Percentiles rank a stretch among this genome's conserved stretches.
Conservation (phyloP, 805 yeast genomes). For the Isabelozyma pseudorhagii region DNA sequence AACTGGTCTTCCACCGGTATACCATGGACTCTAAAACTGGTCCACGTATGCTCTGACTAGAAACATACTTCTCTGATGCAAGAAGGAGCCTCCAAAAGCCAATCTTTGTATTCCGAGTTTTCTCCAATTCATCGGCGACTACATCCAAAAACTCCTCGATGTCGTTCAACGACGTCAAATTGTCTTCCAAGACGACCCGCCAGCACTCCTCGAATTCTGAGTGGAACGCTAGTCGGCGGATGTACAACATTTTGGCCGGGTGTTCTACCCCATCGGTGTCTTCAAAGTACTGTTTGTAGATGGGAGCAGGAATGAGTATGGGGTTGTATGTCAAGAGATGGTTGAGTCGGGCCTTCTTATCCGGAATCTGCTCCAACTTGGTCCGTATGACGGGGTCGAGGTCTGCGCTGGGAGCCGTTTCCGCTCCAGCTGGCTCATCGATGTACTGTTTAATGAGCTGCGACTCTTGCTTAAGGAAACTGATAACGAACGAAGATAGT, state of each 20-base stretch:
- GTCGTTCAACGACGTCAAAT: slow-evolving; percentile 27
- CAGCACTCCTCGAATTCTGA: slow-evolving; percentile 27
- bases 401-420: background rate
- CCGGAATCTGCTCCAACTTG: background rate
- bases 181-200: slow-evolving; percentile 22
- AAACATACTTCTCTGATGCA: slow-evolving; percentile 11
- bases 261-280: slow-evolving; percentile 15
- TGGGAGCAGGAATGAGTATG: slow-evolving; percentile 23
- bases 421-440: background rate
- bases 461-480: slow-evolving; percentile 1
- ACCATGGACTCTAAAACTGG: slow-evolving; percentile 17
- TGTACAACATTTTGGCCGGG: slow-evolving; percentile 15
- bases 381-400: background rate
- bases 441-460: background rate
- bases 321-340: slow-evolving; percentile 20
- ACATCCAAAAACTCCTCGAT: slow-evolving; percentile 34
- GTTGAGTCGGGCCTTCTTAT: background rate
- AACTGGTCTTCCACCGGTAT: slow-evolving; percentile 8
- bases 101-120: slow-evolving; percentile 15
- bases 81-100: slow-evolving; percentile 25
- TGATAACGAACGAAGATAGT: background rate
- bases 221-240: slow-evolving; percentile 30
- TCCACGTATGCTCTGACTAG: slow-evolving; percentile 9
- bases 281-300: slow-evolving; percentile 16
- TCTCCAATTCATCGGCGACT: slow-evolving; percentile 14